Base-by-base conservation (phyloP, 208 protist genomes). In the Trypanosoma conorhini region DNA sequence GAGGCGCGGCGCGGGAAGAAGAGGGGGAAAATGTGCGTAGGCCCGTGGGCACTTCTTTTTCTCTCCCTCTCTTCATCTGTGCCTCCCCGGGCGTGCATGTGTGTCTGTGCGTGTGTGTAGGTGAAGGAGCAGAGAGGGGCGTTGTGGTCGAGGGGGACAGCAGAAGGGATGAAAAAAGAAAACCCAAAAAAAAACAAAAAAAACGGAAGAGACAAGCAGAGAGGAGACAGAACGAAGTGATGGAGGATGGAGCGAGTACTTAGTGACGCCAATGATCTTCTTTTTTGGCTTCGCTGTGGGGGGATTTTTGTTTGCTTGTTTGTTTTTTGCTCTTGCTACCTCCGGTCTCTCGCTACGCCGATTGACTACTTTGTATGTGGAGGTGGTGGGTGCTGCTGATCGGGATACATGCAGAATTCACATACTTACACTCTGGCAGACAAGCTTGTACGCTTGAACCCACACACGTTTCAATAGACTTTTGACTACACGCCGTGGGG, bases 291-390 rank as follows among this genome's bases (percentile, higher is more conserved):
- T 62, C 3, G 13, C 48, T 60, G 7, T 66, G 33, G 22, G 22
- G 38, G 22, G 3, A 52, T 64, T 31, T 64, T 64, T 64, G n/a
- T 64, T 64, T 54, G n/a, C n/a, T n/a, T n/a, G n/a, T n/a, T n/a
- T n/a, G n/a, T n/a, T n/a, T n/a, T n/a, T n/a, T n/a, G n/a, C n/a
- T n/a, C n/a, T 64, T 46, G 60, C 19, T 54, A 7, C 22, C 5
- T 42, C 12, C 8, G 12, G 38, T 42, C 38, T 12, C 38, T 42
- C 12, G 12, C 38, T 5, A 42, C 38, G 38, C 38, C 38, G 38
- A 12, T 42, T 42, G 5, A 12, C n/a, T n/a, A 12, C 38, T 12
- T 13, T 42, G 38, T 42, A 13, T 5, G 38, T 42, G 5, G 12
- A 5, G 38, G 12, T 5, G 5, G 38, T 42, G 38, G 38, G 38